Evolutionary conservation across 73 alveolate species (phyloP).

Genomic region (Diophrys appendiculata): DNA sequence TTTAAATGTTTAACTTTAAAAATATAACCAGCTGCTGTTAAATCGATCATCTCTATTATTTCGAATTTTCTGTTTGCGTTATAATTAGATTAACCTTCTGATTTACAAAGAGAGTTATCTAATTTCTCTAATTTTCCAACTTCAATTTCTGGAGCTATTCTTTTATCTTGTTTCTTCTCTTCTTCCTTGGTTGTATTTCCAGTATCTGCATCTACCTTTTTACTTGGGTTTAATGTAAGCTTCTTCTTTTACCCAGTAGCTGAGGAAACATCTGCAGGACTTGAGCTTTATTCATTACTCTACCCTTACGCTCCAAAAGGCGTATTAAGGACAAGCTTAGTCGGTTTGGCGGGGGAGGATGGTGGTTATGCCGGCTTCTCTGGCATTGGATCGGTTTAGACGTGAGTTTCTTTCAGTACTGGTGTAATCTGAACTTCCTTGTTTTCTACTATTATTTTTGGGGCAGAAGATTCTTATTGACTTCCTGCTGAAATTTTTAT

Average conservation of each 20-base stretch:
- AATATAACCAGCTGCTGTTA: not conserved
- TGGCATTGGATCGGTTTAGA: not conserved
- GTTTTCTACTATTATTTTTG: not conserved
- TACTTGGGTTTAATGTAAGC: not conserved
- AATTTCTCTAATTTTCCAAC: not conserved
- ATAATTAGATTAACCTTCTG: not conserved
- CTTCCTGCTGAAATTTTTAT: not conserved
- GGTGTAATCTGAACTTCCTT: not conserved
- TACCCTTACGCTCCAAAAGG: not conserved
- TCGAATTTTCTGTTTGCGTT: not conserved
- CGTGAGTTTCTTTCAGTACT: not conserved
- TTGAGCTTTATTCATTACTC: not conserved
- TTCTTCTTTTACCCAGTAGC: not conserved
- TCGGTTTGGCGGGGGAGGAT: too few species aligned
- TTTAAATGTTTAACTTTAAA: not conserved
- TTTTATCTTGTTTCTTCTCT: not conserved
- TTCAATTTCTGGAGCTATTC: not conserved
- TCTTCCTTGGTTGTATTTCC: not conserved
- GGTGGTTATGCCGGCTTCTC: not conserved
- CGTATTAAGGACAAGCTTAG: not conserved
- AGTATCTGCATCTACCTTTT: not conserved
- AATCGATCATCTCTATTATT: not conserved
- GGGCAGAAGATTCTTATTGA: not conserved
- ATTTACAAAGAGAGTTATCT: too few species aligned
- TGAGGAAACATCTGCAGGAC: not conserved